Evolutionary conservation across 495 filamentous ascomycete genomes (phyloP).

Genomic region (Margaritispora aquatica): DNA sequence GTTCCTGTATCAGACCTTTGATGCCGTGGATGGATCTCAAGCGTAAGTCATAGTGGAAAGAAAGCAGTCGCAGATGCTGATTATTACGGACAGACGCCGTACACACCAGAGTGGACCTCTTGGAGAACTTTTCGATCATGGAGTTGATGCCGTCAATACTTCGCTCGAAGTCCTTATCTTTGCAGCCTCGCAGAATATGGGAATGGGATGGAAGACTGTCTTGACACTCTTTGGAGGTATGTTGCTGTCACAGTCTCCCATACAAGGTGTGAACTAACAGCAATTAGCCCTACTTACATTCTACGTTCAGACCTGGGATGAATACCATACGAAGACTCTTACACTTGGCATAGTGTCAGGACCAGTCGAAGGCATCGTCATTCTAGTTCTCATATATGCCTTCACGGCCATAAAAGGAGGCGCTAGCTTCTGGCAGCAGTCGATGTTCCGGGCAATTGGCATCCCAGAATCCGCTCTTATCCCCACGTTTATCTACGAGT

Average conservation of each 20-base stretch:
- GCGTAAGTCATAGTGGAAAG: slow-evolving; percentile 50
- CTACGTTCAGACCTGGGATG: slow-evolving; percentile 98
- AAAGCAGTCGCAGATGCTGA: slow-evolving; percentile 11
- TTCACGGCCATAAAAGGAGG: slow-evolving; percentile 79
- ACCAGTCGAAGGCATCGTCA: slow-evolving; percentile 90
- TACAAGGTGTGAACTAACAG: slow-evolving; percentile 16
- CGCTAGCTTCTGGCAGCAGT: slow-evolving; percentile 86
- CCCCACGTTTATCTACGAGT: slow-evolving; percentile 61
- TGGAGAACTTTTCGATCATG: slow-evolving; percentile 96
- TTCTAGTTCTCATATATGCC: slow-evolving; percentile 75
- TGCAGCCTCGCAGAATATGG: slow-evolving; percentile 82
- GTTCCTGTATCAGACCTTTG: slow-evolving; percentile 97
- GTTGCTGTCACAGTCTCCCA: slow-evolving; percentile 17
- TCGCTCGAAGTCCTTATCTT: slow-evolving; percentile 91
- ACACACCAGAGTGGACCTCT: slow-evolving; percentile 89
- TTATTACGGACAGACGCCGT: slow-evolving; percentile 51
- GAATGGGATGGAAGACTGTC: slow-evolving; percentile 86
- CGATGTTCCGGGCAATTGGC: slow-evolving; percentile 67
- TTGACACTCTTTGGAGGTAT: slow-evolving; percentile 76
- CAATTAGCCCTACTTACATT: slow-evolving; percentile 71
- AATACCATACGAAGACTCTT: slow-evolving; percentile 95
- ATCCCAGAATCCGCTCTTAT: slow-evolving; percentile 58
- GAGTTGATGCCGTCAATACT: slow-evolving; percentile 95
- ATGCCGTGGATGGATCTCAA: slow-evolving; percentile 92
- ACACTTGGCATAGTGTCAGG: slow-evolving; percentile 90